These are phyloP conservation scores for Colletotrichum orchidophilum DNA, from an alignment of 2,329 filamentous ascomycete species.

Conservation along the genomic window DNA sequence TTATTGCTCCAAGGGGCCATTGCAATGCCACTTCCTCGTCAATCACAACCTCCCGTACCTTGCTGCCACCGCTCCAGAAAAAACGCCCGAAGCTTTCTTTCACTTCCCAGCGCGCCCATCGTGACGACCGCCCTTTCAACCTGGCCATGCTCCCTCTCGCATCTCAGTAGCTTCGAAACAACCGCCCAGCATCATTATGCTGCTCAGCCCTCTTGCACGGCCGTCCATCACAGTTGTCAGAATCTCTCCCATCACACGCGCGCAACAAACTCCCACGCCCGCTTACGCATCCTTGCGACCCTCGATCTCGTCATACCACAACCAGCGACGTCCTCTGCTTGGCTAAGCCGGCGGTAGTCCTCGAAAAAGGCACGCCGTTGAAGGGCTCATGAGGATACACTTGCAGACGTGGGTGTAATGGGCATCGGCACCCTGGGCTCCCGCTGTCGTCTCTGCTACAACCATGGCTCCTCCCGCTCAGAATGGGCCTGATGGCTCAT, in stretches of 20 bases:
- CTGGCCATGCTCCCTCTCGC: constrained; percentile 22
- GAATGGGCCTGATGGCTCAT: constrained; percentile 78
- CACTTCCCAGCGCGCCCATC: not conserved
- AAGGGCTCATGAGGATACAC: constrained; percentile 36
- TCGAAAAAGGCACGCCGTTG: constrained; percentile 15
- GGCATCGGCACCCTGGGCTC: constrained; percentile 44
- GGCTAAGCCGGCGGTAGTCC: constrained; percentile 3
- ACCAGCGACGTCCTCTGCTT: not conserved
- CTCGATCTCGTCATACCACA: not conserved
- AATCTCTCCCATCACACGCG: constrained; percentile 20
- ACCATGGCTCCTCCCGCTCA: constrained; percentile 51
- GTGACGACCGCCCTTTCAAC: not conserved
- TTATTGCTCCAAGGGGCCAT: constrained; percentile 33
- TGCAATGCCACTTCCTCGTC: constrained; percentile 33
- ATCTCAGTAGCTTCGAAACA: constrained; percentile 26
- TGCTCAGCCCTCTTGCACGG: constrained; percentile 31
- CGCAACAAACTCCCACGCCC: constrained; percentile 16
- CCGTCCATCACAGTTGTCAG: constrained; percentile 28
- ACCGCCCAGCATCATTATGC: constrained; percentile 34
- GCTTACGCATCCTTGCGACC: constrained; percentile 10
- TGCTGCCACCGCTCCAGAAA: constrained; percentile 20
- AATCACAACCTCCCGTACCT: constrained; percentile 20
- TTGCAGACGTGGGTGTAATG: constrained; percentile 46
- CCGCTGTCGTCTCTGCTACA: constrained; percentile 36
- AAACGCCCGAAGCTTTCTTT: not conserved